Percentiles rank a stretch among this genome's conserved stretches.
These are phyloP conservation scores for Naganishia randhawae DNA, from an alignment of 768 basidiomycete genomes.

Conservation along the genomic window DNA sequence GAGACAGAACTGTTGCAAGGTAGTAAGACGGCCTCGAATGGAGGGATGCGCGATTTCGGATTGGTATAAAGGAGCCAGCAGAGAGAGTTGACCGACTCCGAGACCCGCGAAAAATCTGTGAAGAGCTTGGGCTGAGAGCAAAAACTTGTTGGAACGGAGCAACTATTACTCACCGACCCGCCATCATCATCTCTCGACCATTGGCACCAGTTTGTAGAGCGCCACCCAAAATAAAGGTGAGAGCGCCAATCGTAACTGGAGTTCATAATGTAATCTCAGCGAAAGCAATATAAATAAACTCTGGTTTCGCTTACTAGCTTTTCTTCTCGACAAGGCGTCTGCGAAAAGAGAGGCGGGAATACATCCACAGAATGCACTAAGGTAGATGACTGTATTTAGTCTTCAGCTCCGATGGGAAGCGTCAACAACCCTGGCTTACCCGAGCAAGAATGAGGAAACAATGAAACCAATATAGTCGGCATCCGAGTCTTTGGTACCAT, in stretches of 20 bases:
- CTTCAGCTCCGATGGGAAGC: neutral
- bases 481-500: neutral
- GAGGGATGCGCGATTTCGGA: slow-evolving; percentile 60
- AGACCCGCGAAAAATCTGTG: slow-evolving; percentile 67
- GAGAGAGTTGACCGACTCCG: slow-evolving; percentile 75
- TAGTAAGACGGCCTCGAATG: slow-evolving; percentile 59
- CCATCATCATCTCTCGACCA: slow-evolving; percentile 30
- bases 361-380: slow-evolving; percentile 30
- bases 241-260: slow-evolving; percentile 28
- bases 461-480: slow-evolving; percentile 42
- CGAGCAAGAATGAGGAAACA: slow-evolving; percentile 40
- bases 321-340: slow-evolving; percentile 29
- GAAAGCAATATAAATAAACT: neutral
- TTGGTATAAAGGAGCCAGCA: slow-evolving; percentile 70
- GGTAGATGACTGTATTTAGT: neutral
- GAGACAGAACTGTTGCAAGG: slow-evolving; percentile 55
- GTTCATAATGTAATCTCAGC: neutral
- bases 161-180: slow-evolving; percentile 15
- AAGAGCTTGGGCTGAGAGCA: neutral
- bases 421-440: slow-evolving; percentile 10
- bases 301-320: slow-evolving; percentile 24
- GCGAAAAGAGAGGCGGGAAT: slow-evolving; percentile 29
- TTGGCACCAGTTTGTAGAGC: slow-evolving; percentile 31
- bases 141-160: neutral
- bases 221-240: slow-evolving; percentile 33